Base-by-base conservation (phyloP, 2,329 filamentous ascomycete species). In the Diaporthe citriasiana region DNA sequence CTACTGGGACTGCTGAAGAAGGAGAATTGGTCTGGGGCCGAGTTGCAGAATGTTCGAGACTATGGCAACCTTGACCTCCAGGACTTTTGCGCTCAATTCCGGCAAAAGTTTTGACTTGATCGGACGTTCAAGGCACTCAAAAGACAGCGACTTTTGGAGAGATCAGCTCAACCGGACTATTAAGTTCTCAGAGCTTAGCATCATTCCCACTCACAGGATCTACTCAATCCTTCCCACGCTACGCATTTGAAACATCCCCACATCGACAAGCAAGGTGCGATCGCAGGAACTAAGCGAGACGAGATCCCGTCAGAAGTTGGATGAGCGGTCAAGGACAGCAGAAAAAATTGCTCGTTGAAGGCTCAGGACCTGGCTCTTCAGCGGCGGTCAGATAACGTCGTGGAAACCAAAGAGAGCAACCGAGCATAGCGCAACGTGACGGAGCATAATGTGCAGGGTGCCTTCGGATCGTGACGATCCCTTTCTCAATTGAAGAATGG, bases 401-500 rank as follows among this genome's bases (percentile, higher is more conserved):
- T 60, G n/a, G 56, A 42, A 60, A 60, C n/a, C 56, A 60, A 60
- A 60, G 35, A 59, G 56, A 60, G 22, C 56, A 60, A 35, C 56
- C 35, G 35, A 40, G 56, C 35, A 60, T 4, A 3, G 56, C 56
- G n/a, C 12, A 42, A 60, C 56, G 35, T 42, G 56, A 60, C 56
- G 38, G 15, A 42, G 35, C 56, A 60, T 40, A 42, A 27, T 27
- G 56, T 60, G 15, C 38, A 60, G n/a, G 35, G 56, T 60, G 38
- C 38, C 19, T 38, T 38, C 33, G 55, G 55, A 12, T 57, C 55
- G 55, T 60, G 56, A 12, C 56, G 35, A 60, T 60, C 22, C n/a
- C 38, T 60, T 60, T 60, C 56, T 42, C 3, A 60, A 60, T 60
- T 60, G 12, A 42, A 40, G 6, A 27, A 17, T 60, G 35, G 6